phyloP scores from a whole-genome alignment of 805 yeast genomes.

The Priceomyces carsonii region DNA sequence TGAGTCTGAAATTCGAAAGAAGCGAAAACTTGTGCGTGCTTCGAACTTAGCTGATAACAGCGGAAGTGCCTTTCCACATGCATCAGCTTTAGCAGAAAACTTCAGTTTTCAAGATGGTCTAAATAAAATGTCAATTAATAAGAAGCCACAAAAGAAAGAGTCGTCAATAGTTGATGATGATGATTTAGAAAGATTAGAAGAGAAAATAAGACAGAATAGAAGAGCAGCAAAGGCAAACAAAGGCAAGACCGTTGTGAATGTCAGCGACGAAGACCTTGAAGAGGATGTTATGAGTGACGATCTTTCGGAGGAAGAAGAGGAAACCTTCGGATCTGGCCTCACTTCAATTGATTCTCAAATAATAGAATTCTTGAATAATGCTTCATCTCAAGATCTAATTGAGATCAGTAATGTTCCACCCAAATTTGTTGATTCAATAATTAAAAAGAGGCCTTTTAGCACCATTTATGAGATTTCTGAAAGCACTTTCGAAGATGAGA shows the following conservation, averaged over 20 bases:
- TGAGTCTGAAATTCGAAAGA: constrained; percentile 19
- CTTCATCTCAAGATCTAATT: constrained; percentile 70
- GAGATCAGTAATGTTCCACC: constrained; percentile 78
- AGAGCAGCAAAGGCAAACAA: constrained; percentile 18
- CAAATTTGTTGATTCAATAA: constrained; percentile 60
- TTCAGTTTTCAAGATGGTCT: constrained; percentile 14
- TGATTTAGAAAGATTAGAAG: constrained; percentile 41
- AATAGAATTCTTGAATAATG: constrained; percentile 75
- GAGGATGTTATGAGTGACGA: constrained; percentile 51
- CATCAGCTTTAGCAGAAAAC: constrained; percentile 10
- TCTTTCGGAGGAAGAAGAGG: constrained; percentile 46
- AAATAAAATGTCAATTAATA: constrained; percentile 10
- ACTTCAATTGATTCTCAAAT: constrained; percentile 64
- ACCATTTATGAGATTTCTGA: constrained; percentile 60
- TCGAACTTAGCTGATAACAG: constrained; percentile 17
- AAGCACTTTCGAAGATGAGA: constrained; percentile 47
- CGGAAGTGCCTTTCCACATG: constrained; percentile 7
- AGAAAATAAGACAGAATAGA: constrained; percentile 35
- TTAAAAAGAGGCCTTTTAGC: constrained; percentile 69
- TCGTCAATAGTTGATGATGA: constrained; percentile 23
- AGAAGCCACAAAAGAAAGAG: constrained; percentile 16
- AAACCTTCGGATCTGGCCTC: constrained; percentile 33
- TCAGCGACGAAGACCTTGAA: constrained; percentile 43
- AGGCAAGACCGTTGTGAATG: constrained; percentile 24
- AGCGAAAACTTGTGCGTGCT: constrained; percentile 39